A percentile compares a stretch with the other conserved stretches of the same genome.
These are phyloP conservation scores for Conticribra weissflogii DNA, from an alignment of 108 stramenopile species.

Conservation along the genomic window DNA sequence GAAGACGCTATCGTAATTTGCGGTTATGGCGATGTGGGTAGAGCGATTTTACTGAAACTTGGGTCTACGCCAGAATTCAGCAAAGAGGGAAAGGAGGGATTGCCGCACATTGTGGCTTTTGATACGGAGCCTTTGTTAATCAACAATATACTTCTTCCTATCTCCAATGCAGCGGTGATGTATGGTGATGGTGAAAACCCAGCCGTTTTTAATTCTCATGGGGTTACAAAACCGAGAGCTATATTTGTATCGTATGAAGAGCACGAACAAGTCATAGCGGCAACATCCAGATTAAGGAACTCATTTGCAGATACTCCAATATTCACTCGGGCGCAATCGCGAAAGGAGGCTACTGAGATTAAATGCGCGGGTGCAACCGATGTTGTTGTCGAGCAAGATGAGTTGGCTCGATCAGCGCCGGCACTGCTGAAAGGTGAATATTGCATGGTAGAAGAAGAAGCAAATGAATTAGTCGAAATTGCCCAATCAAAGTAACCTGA, in stretches of 20 bases:
- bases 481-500: neutral
- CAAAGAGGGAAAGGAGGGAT: slow-evolving; percentile 3
- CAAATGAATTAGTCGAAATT: neutral
- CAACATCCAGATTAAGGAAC: slow-evolving; percentile 51
- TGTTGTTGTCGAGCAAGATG: slow-evolving; percentile 66
- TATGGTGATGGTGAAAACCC: slow-evolving; percentile 67
- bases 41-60: slow-evolving; percentile 46
- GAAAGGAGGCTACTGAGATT: slow-evolving; percentile 52
- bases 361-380: slow-evolving; percentile 60
- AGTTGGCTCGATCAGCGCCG: slow-evolving; percentile 53
- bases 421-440: slow-evolving; percentile 40
- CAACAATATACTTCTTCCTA: slow-evolving; percentile 43
- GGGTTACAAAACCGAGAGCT: slow-evolving; percentile 55
- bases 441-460: slow-evolving; percentile 5
- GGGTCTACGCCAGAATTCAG: slow-evolving; percentile 6
- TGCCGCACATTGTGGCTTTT: slow-evolving; percentile 63
- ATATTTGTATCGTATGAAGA: slow-evolving; percentile 67
- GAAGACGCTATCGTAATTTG: slow-evolving; percentile 69
- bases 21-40: slow-evolving; percentile 65
- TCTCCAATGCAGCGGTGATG: slow-evolving; percentile 41
- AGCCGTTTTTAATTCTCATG: slow-evolving; percentile 54
- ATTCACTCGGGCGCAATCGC: slow-evolving; percentile 50
- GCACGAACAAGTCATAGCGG: slow-evolving; percentile 36
- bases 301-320: slow-evolving; percentile 57
- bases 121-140: slow-evolving; percentile 52